Evolutionary conservation across 306 rosid genomes (phyloP), one percentile per base, ranked within the genome.

Genomic region (Aeschynomene evenia): DNA sequence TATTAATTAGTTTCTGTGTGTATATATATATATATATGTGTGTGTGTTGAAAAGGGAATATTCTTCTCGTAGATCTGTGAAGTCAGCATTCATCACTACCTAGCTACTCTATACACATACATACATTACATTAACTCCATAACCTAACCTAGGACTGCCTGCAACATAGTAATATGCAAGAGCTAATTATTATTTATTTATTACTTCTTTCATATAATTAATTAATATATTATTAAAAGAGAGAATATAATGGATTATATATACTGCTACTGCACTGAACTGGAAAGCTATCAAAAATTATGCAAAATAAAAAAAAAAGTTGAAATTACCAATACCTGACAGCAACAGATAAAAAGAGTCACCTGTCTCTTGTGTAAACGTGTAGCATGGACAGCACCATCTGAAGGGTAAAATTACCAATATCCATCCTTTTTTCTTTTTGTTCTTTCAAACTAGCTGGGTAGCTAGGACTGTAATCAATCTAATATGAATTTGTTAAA

Each of bases 61-160:
- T 60, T 82, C n/a, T n/a, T n/a, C n/a, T n/a, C 85, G 75, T 75
- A 70, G 87, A 86, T 89, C 88, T 79, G 58, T 53, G 63, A 18
- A 33, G 66, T 79, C 63, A 74, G 67, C 74, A 79, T 26, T 33
- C 50, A 72, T 72, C 63, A 58, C 31, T 55, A 54, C 20, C 49
- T 50, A 9, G 31, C 78, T 19, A 19, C 52, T 59, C 59, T 42
- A 71, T 48, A 54, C 67, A 77, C n/a, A 75, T 69, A 39, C 63
- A 26, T 42, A 40, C 22, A 26, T 42, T n/a, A n/a, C n/a, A n/a
- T n/a, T n/a, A n/a, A 31, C 70, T 66, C 22, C 67, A 70, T 70
- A 73, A 82, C 80, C 80, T 70, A 73, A 82, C 80, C 80, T 73
- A 58, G 74, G 56, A 73, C 55, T 52, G 63, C 39, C 72, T 59